phyloP scores from a whole-genome alignment of 176 grass and related monocot genomes.

The Hordeum vulgare region DNA sequence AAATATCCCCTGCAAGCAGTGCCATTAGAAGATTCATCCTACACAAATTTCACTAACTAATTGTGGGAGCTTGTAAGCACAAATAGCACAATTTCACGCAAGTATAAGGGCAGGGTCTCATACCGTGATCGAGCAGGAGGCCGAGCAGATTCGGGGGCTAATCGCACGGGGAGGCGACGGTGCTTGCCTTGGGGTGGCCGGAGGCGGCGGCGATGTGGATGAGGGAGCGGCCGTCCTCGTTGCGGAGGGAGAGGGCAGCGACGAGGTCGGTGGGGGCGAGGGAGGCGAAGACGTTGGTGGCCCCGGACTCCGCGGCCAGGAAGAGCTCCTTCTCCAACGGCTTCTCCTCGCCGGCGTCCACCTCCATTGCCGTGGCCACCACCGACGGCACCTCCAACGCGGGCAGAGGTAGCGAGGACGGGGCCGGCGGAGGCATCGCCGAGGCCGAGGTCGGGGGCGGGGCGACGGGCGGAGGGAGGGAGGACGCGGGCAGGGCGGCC shows the following conservation, averaged over 20 bases:
- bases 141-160: background rate
- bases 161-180: background rate
- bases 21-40: background rate
- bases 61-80: background rate
- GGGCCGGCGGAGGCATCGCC: too few relatives aligned
- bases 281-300: conserved; percentile 35
- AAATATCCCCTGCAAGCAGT: background rate
- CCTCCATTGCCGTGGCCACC: conserved; percentile 54
- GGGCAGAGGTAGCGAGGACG: too few relatives aligned
- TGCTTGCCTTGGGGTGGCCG: conserved; percentile 35
- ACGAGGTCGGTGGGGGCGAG: conserved; percentile 42
- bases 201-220: conserved; percentile 77
- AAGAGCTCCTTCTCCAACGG: conserved; percentile 69
- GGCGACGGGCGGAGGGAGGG: too few relatives aligned
- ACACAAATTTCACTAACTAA: background rate
- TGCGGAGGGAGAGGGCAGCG: conserved; percentile 38
- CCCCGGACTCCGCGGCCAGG: conserved; percentile 61
- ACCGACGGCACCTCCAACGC: too few relatives aligned
- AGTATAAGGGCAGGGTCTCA: background rate
- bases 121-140: conserved; percentile 68
- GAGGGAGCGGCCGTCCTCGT: conserved; percentile 85
- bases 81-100: background rate
- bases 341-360: conserved; percentile 16
- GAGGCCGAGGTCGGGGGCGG: too few relatives aligned
- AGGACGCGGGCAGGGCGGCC: too few relatives aligned